Evolutionary conservation across 257 asterid species (phyloP), one percentile per base, ranked within the genome.

Genomic region (Solanum piurae): DNA sequence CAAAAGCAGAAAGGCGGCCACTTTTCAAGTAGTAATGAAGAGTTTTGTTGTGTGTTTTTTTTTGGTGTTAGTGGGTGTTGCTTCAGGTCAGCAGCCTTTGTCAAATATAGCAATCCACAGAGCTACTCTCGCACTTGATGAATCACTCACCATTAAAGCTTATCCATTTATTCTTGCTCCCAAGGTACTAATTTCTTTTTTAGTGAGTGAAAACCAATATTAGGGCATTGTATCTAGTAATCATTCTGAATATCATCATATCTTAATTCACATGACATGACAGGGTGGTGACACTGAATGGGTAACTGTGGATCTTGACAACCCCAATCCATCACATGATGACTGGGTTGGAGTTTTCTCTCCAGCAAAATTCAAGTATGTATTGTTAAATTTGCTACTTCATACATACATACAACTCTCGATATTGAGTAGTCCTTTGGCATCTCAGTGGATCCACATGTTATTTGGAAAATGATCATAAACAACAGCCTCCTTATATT

Each of bases 291-390:
- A 95, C 91, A 90, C 92, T 5, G 94, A 85, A 77, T 89, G 94
- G 95, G 95, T 95, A 14, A 91, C 87, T 42, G 94, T 95, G 88
- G 90, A 91, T 88, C 88, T 90, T 85, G 91, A 89, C 29, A 91
- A 93, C 64, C 93, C 89, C 38, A 77, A 92, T 40, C 98, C 99
- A 21, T 91, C 96, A 23, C 80, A 89, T 83, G 94, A 93, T 92
- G 97, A 97, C 88, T 97, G 99, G 99, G 83, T 97, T 90, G 99
- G 95, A 74, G 98, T 97, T 27, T 97, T 95, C 89, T 97, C 99
- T 83, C 99, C 98, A 1, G 98, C 97, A 12, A 95, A 94, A 75
- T 95, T 97, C 94, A 94, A 97, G 99, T 97, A 91, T 49, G 85
- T 82, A 49, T 49, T 46, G 10, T 80, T 29, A 80, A 29, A 80